Percentiles rank a stretch among this genome's conserved stretches.
Conservation (phyloP, 2,329 filamentous ascomycete genomes). For the Fusarium torulosum region DNA sequence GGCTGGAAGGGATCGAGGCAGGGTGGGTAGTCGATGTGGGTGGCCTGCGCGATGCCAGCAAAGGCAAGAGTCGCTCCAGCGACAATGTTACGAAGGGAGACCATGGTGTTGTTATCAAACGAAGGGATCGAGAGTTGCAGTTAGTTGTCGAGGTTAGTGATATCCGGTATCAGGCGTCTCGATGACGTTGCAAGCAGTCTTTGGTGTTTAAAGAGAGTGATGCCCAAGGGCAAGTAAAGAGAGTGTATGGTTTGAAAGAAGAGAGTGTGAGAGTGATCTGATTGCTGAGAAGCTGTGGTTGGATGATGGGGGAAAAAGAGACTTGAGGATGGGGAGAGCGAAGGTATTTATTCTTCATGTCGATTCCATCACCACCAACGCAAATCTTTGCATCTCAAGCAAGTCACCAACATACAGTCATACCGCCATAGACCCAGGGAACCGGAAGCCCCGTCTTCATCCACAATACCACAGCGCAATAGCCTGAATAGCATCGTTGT, state of each 20-base stretch:
- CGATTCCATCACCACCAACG: not conserved
- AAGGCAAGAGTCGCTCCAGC: slow-evolving; percentile 57
- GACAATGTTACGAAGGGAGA: slow-evolving; percentile 47
- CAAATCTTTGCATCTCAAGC: slow-evolving; percentile 2
- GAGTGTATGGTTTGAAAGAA: slow-evolving; percentile 29
- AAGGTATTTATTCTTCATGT: slow-evolving; percentile 43
- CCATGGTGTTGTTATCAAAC: slow-evolving; percentile 33
- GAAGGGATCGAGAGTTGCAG: slow-evolving; percentile 34
- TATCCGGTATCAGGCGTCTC: slow-evolving; percentile 13
- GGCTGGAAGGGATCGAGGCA: slow-evolving; percentile 61
- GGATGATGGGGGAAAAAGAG: slow-evolving; percentile 29
- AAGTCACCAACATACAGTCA: slow-evolving; percentile 14
- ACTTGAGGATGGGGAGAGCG: slow-evolving; percentile 8
- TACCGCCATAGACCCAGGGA: slow-evolving; percentile 15
- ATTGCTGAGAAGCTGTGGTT: slow-evolving; percentile 44
- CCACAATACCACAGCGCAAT: slow-evolving; percentile 26
- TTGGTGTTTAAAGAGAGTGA: slow-evolving; percentile 42
- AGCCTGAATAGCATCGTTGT: not conserved
- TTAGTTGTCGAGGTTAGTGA: slow-evolving; percentile 15
- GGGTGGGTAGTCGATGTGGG: slow-evolving; percentile 59
- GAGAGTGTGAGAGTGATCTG: slow-evolving; percentile 39
- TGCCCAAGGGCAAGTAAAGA: slow-evolving; percentile 26
- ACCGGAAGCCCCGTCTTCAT: slow-evolving; percentile 37
- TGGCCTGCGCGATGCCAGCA: slow-evolving; percentile 55
- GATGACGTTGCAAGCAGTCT: slow-evolving; percentile 25